Percentiles rank a stretch among this genome's conserved stretches.
Conservation (phyloP, 305 asterid species). For the Fraxinus sp. region DNA sequence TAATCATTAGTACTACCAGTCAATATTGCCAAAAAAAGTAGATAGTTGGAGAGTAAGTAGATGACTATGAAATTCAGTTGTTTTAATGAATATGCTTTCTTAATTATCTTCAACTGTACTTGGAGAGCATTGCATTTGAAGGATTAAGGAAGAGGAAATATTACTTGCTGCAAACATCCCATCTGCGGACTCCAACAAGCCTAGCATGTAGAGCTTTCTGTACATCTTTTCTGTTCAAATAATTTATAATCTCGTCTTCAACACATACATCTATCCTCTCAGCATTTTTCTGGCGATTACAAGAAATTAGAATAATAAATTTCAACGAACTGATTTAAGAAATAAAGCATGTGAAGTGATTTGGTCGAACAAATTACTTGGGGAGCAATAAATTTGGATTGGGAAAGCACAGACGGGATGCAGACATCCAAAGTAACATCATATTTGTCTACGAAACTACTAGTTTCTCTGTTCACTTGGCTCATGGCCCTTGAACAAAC, state of each 20-base stretch:
- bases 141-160: background rate
- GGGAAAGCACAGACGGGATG: conserved; percentile 60
- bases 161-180: conserved; percentile 73
- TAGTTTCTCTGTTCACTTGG: conserved; percentile 55
- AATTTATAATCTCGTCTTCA: conserved; percentile 61
- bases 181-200: conserved; percentile 57
- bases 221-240: conserved; percentile 62
- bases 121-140: background rate
- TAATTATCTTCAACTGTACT: background rate
- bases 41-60: background rate
- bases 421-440: conserved; percentile 73
- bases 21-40: background rate
- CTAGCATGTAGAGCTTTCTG: conserved; percentile 63
- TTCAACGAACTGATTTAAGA: background rate
- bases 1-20: background rate
- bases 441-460: conserved; percentile 59
- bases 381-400: conserved; percentile 53
- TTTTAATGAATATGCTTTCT: background rate
- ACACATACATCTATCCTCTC: conserved; percentile 63
- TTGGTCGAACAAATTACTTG: conserved; percentile 33
- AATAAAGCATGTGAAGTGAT: background rate
- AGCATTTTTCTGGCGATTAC: conserved; percentile 38
- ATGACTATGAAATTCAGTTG: background rate
- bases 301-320: background rate
- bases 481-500: conserved; percentile 51